phyloP scores from a whole-genome alignment of 176 grass and related monocot species.

The Oryza brachyantha region DNA sequence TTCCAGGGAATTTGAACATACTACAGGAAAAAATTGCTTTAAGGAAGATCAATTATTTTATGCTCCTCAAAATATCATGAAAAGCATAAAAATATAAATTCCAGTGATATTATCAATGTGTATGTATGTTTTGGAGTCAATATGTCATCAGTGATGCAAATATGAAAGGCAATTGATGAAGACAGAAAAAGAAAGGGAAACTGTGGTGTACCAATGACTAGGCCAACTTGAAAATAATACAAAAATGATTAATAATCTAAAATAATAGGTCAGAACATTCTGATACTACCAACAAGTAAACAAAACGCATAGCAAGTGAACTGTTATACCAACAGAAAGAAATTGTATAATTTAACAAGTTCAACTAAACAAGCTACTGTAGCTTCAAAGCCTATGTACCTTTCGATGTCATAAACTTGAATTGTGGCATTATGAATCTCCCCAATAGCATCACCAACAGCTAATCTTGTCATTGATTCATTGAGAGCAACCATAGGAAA shows the following conservation, averaged over 20 bases:
- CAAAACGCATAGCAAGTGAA: neutral
- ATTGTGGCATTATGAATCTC: slow-evolving; percentile 78
- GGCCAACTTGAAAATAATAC: neutral
- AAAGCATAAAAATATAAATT: neutral
- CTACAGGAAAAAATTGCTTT: neutral
- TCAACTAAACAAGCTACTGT: slow-evolving; percentile 9
- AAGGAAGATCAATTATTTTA: neutral
- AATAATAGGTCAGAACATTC: neutral
- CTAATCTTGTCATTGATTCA: slow-evolving; percentile 68
- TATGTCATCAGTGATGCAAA: neutral
- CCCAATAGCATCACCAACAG: slow-evolving; percentile 94
- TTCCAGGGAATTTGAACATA: neutral
- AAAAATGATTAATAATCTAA: neutral
- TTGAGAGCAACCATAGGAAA: slow-evolving; percentile 96
- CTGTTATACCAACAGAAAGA: neutral
- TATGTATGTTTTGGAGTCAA: neutral
- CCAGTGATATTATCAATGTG: neutral
- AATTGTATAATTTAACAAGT: slow-evolving; percentile 1
- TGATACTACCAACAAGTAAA: neutral
- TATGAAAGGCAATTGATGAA: neutral
- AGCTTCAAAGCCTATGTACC: slow-evolving; percentile 38
- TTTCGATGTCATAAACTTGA: slow-evolving; percentile 95
- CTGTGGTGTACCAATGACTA: neutral
- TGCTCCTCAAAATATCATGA: neutral
- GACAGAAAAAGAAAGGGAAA: neutral